A percentile compares a stretch with the other conserved stretches of the same genome.
Conservation (phyloP, 1,284 basidiomycete genomes). For the Sphagnurus paluster region DNA sequence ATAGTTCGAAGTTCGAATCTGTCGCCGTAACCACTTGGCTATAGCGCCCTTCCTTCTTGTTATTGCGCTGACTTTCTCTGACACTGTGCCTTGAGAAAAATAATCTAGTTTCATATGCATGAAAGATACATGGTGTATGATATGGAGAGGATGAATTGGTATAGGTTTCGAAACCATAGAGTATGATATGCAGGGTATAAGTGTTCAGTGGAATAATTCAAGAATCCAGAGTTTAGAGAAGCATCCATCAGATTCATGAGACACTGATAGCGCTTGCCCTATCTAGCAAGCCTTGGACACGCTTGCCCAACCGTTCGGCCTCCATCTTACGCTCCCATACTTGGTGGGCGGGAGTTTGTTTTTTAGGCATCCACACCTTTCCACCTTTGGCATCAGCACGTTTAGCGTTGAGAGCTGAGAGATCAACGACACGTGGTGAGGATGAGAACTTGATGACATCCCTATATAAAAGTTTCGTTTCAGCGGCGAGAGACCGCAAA, state of each 20-base stretch:
- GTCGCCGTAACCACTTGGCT: conserved; percentile 51
- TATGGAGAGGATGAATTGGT: background rate
- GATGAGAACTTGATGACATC: conserved; percentile 84
- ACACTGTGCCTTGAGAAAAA: too few relatives aligned
- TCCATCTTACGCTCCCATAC: conserved; percentile 74
- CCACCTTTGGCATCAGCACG: conserved; percentile 45
- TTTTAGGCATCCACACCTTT: conserved; percentile 71
- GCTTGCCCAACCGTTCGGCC: conserved; percentile 65
- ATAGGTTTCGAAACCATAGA: background rate
- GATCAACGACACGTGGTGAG: conserved; percentile 78
- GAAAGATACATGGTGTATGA: background rate
- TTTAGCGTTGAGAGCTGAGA: conserved; percentile 60
- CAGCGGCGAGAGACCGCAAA: conserved; percentile 68
- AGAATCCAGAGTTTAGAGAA: background rate
- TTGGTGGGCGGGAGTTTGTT: conserved; percentile 78
- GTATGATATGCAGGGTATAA: conserved; percentile 9
- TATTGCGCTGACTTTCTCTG: background rate
- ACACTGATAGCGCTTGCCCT: conserved; percentile 44
- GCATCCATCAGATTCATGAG: conserved; percentile 8
- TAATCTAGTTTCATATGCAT: too few relatives aligned
- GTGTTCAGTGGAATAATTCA: background rate
- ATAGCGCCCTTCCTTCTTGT: conserved; percentile 22
- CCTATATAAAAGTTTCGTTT: conserved; percentile 80
- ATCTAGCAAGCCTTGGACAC: conserved; percentile 70
- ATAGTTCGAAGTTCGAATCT: conserved; percentile 26